These are phyloP conservation scores for Trametes gibbosa DNA, from an alignment of 768 basidiomycete species.

Conservation along the genomic window DNA sequence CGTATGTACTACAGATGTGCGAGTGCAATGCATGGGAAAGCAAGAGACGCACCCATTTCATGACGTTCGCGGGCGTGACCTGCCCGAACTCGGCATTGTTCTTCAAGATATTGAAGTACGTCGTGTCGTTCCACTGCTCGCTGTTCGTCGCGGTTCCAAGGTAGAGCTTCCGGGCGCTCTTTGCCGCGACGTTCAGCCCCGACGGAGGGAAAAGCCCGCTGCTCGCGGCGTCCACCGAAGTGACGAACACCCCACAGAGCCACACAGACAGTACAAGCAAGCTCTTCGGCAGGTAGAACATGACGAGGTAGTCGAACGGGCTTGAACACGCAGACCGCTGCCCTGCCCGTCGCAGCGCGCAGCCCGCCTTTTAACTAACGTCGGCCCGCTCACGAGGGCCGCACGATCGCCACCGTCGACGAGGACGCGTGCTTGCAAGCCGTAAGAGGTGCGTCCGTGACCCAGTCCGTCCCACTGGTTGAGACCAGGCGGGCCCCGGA, in stretches of 20 bases:
- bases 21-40: background rate
- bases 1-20: background rate
- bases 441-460: background rate
- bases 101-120: conserved; percentile 38
- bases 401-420: conserved; percentile 1
- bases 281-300: background rate
- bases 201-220: background rate
- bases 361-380: background rate
- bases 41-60: conserved; percentile 39
- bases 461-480: background rate
- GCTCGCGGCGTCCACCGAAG: background rate
- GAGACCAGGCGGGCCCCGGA: conserved; percentile 4
- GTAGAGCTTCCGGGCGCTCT: conserved; percentile 41
- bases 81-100: conserved; percentile 41
- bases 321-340: background rate
- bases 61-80: conserved; percentile 43
- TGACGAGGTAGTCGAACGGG: background rate
- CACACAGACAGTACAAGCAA: background rate
- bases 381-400: conserved; percentile 1
- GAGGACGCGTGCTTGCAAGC: background rate
- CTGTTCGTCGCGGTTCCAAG: conserved; percentile 49
- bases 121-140: conserved; percentile 38
- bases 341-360: background rate
- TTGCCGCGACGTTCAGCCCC: conserved; percentile 36
- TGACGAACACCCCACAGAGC: background rate